These are phyloP conservation scores for Dendrocalamus sinicus DNA, from an alignment of 176 grass and related monocot species.

Conservation along the genomic window DNA sequence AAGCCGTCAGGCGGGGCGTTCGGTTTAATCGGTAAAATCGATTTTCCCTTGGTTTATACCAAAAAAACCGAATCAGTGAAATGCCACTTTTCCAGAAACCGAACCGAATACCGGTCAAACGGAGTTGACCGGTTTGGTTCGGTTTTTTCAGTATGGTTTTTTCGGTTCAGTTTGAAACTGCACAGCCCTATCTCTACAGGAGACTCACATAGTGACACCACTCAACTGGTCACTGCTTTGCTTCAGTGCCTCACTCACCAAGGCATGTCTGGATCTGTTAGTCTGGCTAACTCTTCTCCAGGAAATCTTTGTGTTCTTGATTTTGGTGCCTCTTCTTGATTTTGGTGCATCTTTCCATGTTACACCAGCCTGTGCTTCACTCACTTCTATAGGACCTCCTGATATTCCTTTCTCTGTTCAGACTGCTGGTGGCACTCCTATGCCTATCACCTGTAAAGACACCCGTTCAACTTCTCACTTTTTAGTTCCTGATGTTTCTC, in stretches of 20 bases:
- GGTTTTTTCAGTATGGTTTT: too few species aligned
- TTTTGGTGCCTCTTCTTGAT: not conserved
- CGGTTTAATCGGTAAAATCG: too few species aligned
- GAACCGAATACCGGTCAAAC: too few species aligned
- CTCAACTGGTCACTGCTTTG: not conserved
- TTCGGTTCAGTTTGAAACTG: too few species aligned
- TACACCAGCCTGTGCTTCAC: too few species aligned
- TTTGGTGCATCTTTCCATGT: not conserved
- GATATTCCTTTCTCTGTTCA: not conserved
- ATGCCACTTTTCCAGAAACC: too few species aligned
- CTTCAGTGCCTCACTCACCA: not conserved
- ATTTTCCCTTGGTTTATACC: too few species aligned
- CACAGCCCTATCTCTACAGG: not conserved
- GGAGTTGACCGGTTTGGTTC: too few species aligned
- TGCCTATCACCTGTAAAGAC: not conserved
- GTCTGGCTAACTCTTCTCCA: too few species aligned
- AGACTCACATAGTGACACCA: not conserved
- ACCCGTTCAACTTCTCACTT: not conserved
- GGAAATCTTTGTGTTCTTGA: not conserved
- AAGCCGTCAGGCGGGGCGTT: too few species aligned
- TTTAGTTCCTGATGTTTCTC: not conserved
- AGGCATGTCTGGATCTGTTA: not conserved
- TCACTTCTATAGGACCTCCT: too few species aligned
- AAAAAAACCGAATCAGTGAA: too few species aligned
- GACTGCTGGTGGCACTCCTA: not conserved